Percentiles rank a stretch among this genome's conserved stretches.
These are phyloP conservation scores for Penicillium paradoxum DNA, from an alignment of 495 filamentous ascomycete species.

Conservation along the genomic window DNA sequence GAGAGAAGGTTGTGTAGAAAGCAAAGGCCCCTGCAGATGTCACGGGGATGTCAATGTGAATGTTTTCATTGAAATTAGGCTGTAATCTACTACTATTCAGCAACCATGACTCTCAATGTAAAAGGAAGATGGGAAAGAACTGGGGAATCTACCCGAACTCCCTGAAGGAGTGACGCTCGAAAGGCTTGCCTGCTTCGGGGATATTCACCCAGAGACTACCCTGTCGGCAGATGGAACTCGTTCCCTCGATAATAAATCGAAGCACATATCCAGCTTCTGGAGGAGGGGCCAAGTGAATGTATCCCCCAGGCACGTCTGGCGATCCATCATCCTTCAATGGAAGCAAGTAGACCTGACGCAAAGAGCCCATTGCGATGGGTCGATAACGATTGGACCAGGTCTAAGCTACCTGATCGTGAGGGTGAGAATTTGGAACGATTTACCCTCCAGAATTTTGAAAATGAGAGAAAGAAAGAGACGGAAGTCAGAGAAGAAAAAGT, in stretches of 20 bases:
- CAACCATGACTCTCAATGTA: background rate
- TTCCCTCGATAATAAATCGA: conserved; percentile 91
- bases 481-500: conserved; percentile 1
- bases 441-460: conserved; percentile 1
- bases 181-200: conserved; percentile 66
- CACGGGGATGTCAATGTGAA: conserved; percentile 84
- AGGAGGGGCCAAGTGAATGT: conserved; percentile 84
- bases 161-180: conserved; percentile 70
- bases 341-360: conserved; percentile 69
- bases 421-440: conserved; percentile 6
- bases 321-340: conserved; percentile 88
- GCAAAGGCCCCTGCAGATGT: conserved; percentile 82
- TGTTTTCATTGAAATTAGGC: conserved; percentile 86
- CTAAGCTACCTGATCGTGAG: background rate
- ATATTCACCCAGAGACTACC: conserved; percentile 96
- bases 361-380: conserved; percentile 24
- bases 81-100: conserved; percentile 57
- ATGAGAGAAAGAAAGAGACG: background rate
- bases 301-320: conserved; percentile 81
- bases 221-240: conserved; percentile 88
- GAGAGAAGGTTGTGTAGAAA: conserved; percentile 90
- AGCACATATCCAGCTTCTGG: conserved; percentile 66
- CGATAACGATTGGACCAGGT: background rate
- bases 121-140: background rate
- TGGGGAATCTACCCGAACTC: conserved; percentile 67